These are phyloP conservation scores for Celoporthe dispersa DNA, from an alignment of 2,329 filamentous ascomycete genomes.

Conservation along the genomic window DNA sequence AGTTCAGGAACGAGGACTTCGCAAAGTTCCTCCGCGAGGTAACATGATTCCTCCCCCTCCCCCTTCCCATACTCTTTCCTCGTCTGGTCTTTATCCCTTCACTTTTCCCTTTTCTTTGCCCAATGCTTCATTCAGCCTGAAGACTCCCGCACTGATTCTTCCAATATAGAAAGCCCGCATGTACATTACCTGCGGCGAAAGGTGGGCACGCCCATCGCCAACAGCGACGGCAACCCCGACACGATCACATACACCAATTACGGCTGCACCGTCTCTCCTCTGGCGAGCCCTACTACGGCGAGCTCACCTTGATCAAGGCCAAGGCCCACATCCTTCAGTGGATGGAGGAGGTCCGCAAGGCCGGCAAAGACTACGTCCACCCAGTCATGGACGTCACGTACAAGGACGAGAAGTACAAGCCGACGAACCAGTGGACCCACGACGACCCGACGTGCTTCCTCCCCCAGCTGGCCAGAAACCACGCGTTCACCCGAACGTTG, in stretches of 20 bases:
- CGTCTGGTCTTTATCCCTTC: slow-evolving; percentile 1
- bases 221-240: slow-evolving; percentile 52
- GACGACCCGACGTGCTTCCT: background rate
- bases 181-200: slow-evolving; percentile 61
- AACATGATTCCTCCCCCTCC: slow-evolving; percentile 33
- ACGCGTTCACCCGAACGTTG: background rate
- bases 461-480: background rate
- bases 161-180: slow-evolving; percentile 59
- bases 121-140: background rate
- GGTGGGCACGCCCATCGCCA: slow-evolving; percentile 56
- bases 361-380: slow-evolving; percentile 44
- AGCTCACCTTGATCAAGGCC: slow-evolving; percentile 64
- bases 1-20: slow-evolving; percentile 50
- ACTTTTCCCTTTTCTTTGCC: background rate
- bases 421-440: slow-evolving; percentile 11
- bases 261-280: slow-evolving; percentile 72
- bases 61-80: slow-evolving; percentile 4
- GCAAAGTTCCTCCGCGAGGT: slow-evolving; percentile 57
- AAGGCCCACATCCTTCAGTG: slow-evolving; percentile 62
- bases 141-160: slow-evolving; percentile 30
- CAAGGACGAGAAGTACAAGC: slow-evolving; percentile 38
- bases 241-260: slow-evolving; percentile 46
- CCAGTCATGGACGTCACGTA: slow-evolving; percentile 40
- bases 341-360: slow-evolving; percentile 59
- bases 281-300: slow-evolving; percentile 61